A percentile compares a stretch with the other conserved stretches of the same genome.
Evolutionary conservation across 441 rosid species (phyloP).

Genomic region (Theobroma grandiflorum): DNA sequence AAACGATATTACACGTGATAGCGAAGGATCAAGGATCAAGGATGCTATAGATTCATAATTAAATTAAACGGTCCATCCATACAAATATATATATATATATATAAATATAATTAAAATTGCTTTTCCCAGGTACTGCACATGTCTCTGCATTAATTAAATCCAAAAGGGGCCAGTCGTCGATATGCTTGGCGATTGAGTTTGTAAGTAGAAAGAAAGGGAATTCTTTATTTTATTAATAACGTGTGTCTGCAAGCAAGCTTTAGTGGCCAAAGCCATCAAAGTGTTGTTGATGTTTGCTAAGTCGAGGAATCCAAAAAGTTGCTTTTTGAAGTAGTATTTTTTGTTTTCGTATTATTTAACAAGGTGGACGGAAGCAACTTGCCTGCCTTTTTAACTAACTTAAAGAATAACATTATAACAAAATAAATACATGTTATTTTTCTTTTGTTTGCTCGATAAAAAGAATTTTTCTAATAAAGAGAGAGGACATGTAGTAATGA

Average conservation of each 20-base stretch:
- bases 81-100: background rate
- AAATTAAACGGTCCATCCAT: constrained; percentile 5
- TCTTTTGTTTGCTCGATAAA: no score
- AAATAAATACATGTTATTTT: no score
- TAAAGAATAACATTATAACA: no score
- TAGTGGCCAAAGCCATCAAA: background rate
- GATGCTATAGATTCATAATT: constrained; percentile 1
- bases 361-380: no score
- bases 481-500: no score
- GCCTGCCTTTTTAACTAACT: no score
- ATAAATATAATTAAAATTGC: background rate
- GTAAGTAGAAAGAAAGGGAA: background rate
- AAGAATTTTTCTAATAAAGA: no score
- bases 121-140: background rate
- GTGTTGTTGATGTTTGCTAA: background rate
- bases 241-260: background rate
- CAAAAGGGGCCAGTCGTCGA: background rate
- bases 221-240: background rate
- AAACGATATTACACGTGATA: constrained; percentile 3
- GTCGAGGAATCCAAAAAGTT: no score
- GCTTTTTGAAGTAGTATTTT: no score
- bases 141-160: no score
- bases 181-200: background rate
- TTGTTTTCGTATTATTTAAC: no score
- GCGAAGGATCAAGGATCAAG: constrained; percentile 15